phyloP scores from a whole-genome alignment of 371 early-diverging fungal genomes.

The Chytridium lagenaria region DNA sequence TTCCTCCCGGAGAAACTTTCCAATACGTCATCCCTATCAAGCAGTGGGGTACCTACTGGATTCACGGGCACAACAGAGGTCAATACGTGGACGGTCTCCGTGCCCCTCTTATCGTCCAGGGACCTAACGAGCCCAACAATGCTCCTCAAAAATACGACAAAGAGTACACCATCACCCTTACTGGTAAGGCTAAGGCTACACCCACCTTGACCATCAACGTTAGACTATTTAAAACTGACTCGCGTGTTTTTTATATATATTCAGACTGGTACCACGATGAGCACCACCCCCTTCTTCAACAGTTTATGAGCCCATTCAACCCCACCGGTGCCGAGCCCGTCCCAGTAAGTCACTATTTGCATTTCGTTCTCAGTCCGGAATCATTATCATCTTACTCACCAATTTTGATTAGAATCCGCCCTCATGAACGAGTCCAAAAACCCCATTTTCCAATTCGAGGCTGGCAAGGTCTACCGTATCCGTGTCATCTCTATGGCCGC shows the following conservation, averaged over 20 bases:
- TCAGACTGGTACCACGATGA: slow-evolving; percentile 70
- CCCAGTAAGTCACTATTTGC: slow-evolving; percentile 41
- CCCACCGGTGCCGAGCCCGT: slow-evolving; percentile 72
- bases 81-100: slow-evolving; percentile 86
- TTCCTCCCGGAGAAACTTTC: slow-evolving; percentile 51
- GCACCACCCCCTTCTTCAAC: slow-evolving; percentile 49
- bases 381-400: not conserved
- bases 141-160: slow-evolving; percentile 68
- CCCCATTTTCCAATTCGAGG: slow-evolving; percentile 51
- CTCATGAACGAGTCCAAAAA: slow-evolving; percentile 32
- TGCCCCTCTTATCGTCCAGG: slow-evolving; percentile 74
- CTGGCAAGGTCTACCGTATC: slow-evolving; percentile 85
- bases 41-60: slow-evolving; percentile 79
- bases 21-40: slow-evolving; percentile 69
- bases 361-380: no score
- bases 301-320: slow-evolving; percentile 64
- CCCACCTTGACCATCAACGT: not conserved
- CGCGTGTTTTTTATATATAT: slow-evolving; percentile 19
- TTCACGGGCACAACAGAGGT: slow-evolving; percentile 70
- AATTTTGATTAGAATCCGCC: slow-evolving; percentile 21
- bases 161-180: slow-evolving; percentile 62
- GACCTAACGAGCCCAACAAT: slow-evolving; percentile 56
- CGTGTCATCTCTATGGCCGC: slow-evolving; percentile 81
- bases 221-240: no score
- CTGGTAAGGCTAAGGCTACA: slow-evolving; percentile 13